phyloP scores from a whole-genome alignment of 2,329 filamentous ascomycete species.

The Colletotrichum sp. region DNA sequence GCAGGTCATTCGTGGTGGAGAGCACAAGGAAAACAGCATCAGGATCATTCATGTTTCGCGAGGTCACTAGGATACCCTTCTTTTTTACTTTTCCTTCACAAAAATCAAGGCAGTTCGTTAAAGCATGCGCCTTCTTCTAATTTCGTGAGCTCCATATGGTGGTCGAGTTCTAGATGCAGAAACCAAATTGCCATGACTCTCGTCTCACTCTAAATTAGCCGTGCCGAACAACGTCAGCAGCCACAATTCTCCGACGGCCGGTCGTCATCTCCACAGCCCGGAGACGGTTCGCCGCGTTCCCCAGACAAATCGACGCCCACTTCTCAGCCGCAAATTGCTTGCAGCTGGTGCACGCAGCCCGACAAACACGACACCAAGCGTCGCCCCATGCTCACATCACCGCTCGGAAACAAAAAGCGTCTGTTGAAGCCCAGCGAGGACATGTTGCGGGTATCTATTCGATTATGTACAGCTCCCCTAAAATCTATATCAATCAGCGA shows the following conservation, averaged over 20 bases:
- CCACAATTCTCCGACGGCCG: not conserved
- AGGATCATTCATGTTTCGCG: not conserved
- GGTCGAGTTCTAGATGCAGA: not conserved
- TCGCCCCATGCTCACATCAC: not conserved
- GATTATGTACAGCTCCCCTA: constrained; percentile 20
- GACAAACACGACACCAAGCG: not conserved
- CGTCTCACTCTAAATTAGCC: not conserved
- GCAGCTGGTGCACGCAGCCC: not conserved
- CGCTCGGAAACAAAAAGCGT: not conserved
- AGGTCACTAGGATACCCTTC: constrained; percentile 8
- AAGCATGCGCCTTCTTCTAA: not conserved
- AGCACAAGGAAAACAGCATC: not conserved
- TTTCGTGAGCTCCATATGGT: not conserved
- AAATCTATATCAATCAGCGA: constrained; percentile 19
- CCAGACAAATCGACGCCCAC: not conserved
- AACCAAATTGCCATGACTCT: not conserved
- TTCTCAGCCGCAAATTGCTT: not conserved
- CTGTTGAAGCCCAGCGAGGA: constrained; percentile 9
- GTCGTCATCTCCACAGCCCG: not conserved
- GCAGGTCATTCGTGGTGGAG: not conserved
- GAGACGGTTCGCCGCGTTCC: not conserved
- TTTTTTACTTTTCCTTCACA: not conserved
- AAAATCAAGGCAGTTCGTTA: not conserved
- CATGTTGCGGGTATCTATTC: constrained; percentile 23
- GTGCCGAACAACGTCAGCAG: not conserved